Base-by-base conservation (phyloP, 106 monocot species). In the Allium fistulosum region DNA sequence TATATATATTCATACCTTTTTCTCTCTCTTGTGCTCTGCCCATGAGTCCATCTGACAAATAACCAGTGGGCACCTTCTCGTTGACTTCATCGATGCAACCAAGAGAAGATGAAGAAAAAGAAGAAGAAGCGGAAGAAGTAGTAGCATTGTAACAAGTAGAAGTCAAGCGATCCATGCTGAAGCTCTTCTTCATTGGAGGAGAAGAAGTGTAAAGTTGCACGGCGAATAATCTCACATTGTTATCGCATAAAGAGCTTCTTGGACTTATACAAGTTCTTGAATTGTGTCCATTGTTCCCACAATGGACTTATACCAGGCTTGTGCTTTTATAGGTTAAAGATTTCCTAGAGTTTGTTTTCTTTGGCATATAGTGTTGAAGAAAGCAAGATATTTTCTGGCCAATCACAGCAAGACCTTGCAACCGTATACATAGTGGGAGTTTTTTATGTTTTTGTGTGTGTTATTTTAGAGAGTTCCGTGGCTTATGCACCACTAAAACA, bases 1-100 rank as follows among this genome's bases (percentile, higher is more conserved):
- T n/a, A n/a, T n/a, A n/a, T n/a, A n/a, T n/a, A n/a, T n/a, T n/a
- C 51, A 15, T 17, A 82, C 85, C 85, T 55, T 86, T 86, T 59
- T 74, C 82, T 62, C 76, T 72, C 17, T 82, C 85, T 47, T 86
- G 85, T 61, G 79, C 15, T 68, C 85, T 82, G 27, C 49, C 75
- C 58, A 83, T 17, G 8, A 86, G 76, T 1, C 76, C 81, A 66
- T 81, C 82, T 13, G 82, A 86, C 48, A 72, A 63, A 53, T 72
- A 72, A 17, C 72, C 72, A 63, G 15, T 72, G 8, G 72, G 22
- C 17, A 63, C 15, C 79, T 68, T 82, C 60, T 74, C n/a, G n/a
- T n/a, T n/a, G n/a, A n/a, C n/a, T n/a, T n/a, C n/a, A n/a, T n/a
- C n/a, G n/a, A n/a, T n/a, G n/a, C n/a, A n/a, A n/a, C n/a, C n/a